Evolutionary conservation across 2,329 filamentous ascomycete species (phyloP).

Genomic region (Microsporum canis): DNA sequence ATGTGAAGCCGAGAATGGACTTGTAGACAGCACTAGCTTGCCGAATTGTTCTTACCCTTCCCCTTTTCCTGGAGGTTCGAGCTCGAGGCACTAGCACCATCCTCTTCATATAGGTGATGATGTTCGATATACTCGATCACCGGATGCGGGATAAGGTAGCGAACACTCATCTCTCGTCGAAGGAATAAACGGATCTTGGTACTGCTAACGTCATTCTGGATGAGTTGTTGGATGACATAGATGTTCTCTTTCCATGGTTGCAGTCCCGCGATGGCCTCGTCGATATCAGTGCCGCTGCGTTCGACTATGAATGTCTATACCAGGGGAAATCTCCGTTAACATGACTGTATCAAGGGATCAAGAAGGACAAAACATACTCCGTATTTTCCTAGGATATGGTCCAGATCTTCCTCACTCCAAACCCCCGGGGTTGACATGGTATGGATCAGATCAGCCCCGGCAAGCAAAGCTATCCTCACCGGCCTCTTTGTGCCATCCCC

Average conservation of each 20-base stretch:
- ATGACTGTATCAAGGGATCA: neutral
- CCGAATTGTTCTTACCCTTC: neutral
- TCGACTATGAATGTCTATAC: conserved; percentile 65
- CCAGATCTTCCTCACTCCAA: conserved; percentile 74
- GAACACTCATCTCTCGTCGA: conserved; percentile 68
- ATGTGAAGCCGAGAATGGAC: neutral
- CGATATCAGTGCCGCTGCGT: conserved; percentile 75
- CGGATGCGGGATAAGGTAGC: conserved; percentile 61
- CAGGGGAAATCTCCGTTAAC: neutral
- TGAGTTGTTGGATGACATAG: conserved; percentile 76
- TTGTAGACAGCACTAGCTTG: neutral
- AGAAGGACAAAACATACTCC: conserved; percentile 37
- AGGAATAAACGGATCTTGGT: conserved; percentile 72
- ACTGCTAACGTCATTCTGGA: conserved; percentile 74
- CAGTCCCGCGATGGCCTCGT: conserved; percentile 71
- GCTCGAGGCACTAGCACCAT: conserved; percentile 15
- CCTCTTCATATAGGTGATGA: conserved; percentile 52
- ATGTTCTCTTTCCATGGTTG: conserved; percentile 78
- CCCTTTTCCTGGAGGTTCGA: conserved; percentile 2
- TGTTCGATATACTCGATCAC: conserved; percentile 65
- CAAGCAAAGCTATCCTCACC: conserved; percentile 68
- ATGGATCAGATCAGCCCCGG: conserved; percentile 63
- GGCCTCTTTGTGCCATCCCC: conserved; percentile 53
- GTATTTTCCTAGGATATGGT: conserved; percentile 75
- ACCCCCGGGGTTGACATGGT: conserved; percentile 62